Conservation (phyloP, 78 protist genomes). For the Speleostelium caveatum region DNA sequence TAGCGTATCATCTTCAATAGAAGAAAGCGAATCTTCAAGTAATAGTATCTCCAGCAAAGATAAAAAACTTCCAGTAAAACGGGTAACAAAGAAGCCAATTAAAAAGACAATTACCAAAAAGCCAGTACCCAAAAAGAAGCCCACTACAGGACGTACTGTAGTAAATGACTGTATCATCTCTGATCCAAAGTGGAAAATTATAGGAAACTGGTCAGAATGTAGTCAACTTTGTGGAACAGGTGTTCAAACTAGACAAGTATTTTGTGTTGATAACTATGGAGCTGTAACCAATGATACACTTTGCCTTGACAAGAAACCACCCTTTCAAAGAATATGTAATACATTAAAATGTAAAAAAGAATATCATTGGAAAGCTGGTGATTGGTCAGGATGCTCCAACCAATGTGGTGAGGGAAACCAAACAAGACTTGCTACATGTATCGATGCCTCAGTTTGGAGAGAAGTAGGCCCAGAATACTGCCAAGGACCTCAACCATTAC, state of each 20-base stretch:
- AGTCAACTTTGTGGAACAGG: conserved; percentile 68
- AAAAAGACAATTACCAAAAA: not conserved
- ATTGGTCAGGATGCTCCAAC: conserved; percentile 62
- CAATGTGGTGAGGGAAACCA: conserved; percentile 71
- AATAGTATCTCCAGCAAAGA: not conserved
- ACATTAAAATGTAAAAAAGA: conserved; percentile 20
- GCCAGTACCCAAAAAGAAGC: not conserved
- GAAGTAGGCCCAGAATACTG: conserved; percentile 24
- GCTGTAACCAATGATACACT: not conserved
- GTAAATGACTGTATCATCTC: not conserved
- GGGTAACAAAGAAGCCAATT: not conserved
- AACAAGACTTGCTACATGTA: conserved; percentile 5
- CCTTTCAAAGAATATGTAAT: conserved; percentile 20
- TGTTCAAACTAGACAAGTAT: conserved; percentile 1
- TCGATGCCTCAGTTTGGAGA: conserved; percentile 51
- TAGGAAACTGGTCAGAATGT: conserved; percentile 48
- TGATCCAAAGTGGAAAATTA: conserved; percentile 21
- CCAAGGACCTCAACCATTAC: conserved; percentile 22
- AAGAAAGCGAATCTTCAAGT: not conserved
- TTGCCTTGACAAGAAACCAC: conserved; percentile 32
- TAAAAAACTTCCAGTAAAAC: not conserved
- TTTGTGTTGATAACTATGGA: conserved; percentile 16
- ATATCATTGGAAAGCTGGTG: conserved; percentile 44
- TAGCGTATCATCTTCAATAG: not conserved
- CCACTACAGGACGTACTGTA: not conserved